Base-by-base conservation (phyloP, 2,329 filamentous ascomycete species). In the Claviceps citrina region DNA sequence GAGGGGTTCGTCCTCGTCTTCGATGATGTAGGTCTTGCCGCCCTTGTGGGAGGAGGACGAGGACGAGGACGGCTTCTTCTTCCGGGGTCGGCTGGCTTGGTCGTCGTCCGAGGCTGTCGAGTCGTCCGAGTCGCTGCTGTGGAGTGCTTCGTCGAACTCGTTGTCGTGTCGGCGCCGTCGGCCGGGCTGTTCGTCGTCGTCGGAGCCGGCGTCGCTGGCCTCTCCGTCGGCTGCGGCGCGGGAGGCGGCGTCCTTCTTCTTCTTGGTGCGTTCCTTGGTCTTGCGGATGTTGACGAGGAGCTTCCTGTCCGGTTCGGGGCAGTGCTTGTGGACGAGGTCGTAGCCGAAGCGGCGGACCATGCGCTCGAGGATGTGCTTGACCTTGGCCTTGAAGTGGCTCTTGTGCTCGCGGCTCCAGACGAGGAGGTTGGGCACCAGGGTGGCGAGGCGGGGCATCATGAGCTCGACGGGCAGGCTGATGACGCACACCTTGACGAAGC, bases 341-440 rank as follows among this genome's bases (percentile, higher is more conserved):
- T 82, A 81, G 36, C 91, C 87, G 54, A 95, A 96, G 42, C 89
- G 78, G 36, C 89, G 77, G 18, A 96, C 81, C 72, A 95, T 85
- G 39, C 91, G 78, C 64, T 98, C 91, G 13, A 98, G 66, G 47
- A 98, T 96, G 55, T 95, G 87, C 75, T 95, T 96, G 50, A 98
- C 87, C 67, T 96, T 98, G 37, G 84, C 80, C 54, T 89, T 85
- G 66, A 98, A 91, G 57, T 93, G 86, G 10, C 86, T 86, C 66
- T 96, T 96, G 68, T 98, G 93, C 62, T 98, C 91, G 60, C 95
- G 85, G 56, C 83, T 87, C 89, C 91, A 98, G 31, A 87, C 77
- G 69, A 96, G 84, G 16, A 96, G 68, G 59, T 93, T 93, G 3
- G 87, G 84, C 2, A 98, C 74, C 36, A 98, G 70, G 0, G 78